These are phyloP conservation scores for Emericellopsis cladophorae DNA, from an alignment of 2,329 filamentous ascomycete genomes.

Conservation along the genomic window DNA sequence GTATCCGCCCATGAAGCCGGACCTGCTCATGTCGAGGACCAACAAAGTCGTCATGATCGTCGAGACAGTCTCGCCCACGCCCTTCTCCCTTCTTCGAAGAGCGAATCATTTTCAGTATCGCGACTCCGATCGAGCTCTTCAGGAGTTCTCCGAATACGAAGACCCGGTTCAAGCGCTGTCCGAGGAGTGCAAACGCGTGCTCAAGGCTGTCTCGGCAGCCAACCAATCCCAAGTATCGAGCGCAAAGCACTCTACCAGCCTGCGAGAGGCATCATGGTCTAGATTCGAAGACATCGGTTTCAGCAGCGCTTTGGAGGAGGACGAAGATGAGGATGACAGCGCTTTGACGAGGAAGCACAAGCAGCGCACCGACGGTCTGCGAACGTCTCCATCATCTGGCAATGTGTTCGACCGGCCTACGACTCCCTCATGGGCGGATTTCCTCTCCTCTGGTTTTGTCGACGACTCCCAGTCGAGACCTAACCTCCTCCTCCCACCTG, in stretches of 20 bases:
- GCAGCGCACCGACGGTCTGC: constrained; percentile 34
- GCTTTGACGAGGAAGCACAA: constrained; percentile 25
- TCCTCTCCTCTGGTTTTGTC: constrained; percentile 83
- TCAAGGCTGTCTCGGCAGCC: constrained; percentile 75
- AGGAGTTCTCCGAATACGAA: constrained; percentile 76
- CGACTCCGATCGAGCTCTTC: constrained; percentile 73
- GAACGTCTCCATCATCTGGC: constrained; percentile 53
- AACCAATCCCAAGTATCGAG: constrained; percentile 74
- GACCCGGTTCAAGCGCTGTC: constrained; percentile 82
- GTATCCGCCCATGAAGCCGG: constrained; percentile 74
- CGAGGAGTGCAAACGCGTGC: constrained; percentile 84
- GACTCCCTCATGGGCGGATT: constrained; percentile 97
- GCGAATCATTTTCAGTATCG: constrained; percentile 94
- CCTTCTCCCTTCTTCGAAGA: constrained; percentile 78
- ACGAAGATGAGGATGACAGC: constrained; percentile 50
- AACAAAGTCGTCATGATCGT: constrained; percentile 96
- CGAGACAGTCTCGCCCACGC: constrained; percentile 85
- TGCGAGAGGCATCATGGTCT: constrained; percentile 87
- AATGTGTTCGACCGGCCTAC: constrained; percentile 67
- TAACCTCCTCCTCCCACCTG: constrained; percentile 73
- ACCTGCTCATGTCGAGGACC: constrained; percentile 65
- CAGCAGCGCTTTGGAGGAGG: constrained; percentile 59
- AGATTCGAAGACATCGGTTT: constrained; percentile 94
- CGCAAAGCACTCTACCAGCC: constrained; percentile 56
- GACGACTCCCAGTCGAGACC: constrained; percentile 56